A percentile compares a stretch with the other conserved stretches of the same genome.
phyloP scores from a whole-genome alignment of 2,329 filamentous ascomycete genomes.

The Scytalidium sp. region DNA sequence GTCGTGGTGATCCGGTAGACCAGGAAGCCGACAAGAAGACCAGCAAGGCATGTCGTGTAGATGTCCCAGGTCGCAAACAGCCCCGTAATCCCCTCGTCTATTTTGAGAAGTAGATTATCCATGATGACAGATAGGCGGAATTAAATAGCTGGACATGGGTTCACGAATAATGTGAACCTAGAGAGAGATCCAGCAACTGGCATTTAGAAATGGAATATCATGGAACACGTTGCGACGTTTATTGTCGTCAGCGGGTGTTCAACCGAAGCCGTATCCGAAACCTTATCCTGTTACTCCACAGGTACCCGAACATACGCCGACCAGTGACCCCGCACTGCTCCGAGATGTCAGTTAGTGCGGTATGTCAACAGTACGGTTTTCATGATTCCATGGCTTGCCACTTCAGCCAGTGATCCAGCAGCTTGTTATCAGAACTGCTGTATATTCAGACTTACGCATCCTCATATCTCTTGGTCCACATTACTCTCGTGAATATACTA shows the following conservation, averaged over 20 bases:
- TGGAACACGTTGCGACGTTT: background rate
- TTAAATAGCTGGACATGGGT: background rate
- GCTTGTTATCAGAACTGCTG: no score
- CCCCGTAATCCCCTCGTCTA: constrained; percentile 69
- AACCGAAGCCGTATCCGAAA: background rate
- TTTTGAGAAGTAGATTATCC: constrained; percentile 57
- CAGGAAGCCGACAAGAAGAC: constrained; percentile 63
- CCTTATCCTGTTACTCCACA: background rate
- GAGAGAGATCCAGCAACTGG: background rate
- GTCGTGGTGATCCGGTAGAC: constrained; percentile 68
- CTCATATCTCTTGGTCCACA: no score
- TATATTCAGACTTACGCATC: no score
- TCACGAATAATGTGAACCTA: background rate
- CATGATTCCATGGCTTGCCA: no score
- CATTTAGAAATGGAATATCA: background rate
- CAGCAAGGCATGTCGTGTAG: constrained; percentile 71
- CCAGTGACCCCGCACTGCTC: background rate
- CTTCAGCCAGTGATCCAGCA: no score
- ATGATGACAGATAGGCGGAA: background rate
- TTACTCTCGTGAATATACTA: no score
- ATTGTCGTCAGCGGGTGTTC: background rate
- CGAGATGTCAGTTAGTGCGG: no score
- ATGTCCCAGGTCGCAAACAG: constrained; percentile 78
- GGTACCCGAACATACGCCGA: background rate
- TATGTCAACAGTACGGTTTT: no score